phyloP scores from a whole-genome alignment of 2,329 filamentous ascomycete genomes.

The Fusarium sp. region DNA sequence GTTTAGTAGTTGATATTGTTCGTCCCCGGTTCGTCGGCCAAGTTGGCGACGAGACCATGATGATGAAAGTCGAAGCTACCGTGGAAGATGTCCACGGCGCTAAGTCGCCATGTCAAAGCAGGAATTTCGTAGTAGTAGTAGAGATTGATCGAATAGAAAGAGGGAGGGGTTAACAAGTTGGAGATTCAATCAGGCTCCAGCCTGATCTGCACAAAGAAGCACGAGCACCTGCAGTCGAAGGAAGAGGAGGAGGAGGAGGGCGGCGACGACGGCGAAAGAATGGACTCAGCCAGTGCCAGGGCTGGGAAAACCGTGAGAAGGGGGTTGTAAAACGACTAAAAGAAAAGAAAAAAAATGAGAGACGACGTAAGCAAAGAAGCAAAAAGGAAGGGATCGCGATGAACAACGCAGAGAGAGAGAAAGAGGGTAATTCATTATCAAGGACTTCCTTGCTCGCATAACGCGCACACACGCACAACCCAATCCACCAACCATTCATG shows the following conservation, averaged over 20 bases:
- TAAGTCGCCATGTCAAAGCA: slow-evolving; percentile 26
- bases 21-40: slow-evolving; percentile 22
- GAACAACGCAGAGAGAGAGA: slow-evolving; percentile 11
- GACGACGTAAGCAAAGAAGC: slow-evolving; percentile 25
- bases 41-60: slow-evolving; percentile 25
- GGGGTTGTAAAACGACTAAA: neutral
- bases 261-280: slow-evolving; percentile 22
- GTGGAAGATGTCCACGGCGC: slow-evolving; percentile 9
- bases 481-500: neutral
- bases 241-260: slow-evolving; percentile 9
- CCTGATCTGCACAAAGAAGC: slow-evolving; percentile 11
- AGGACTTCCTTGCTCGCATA: slow-evolving; percentile 35
- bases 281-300: slow-evolving; percentile 35
- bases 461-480: slow-evolving; percentile 7
- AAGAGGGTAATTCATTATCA: slow-evolving; percentile 31
- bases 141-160: neutral
- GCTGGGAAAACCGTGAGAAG: slow-evolving; percentile 21
- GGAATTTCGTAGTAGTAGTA: neutral
- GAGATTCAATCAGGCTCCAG: neutral
- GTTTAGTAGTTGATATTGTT: slow-evolving; percentile 14
- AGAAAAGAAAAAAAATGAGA: slow-evolving; percentile 14
- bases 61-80: slow-evolving; percentile 14
- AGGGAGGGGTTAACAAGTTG: neutral
- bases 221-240: slow-evolving; percentile 3
- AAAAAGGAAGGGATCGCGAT: slow-evolving; percentile 18